A percentile compares a stretch with the other conserved stretches of the same genome.
Evolutionary conservation across 202 grass and related monocot species (phyloP).

Genomic region (Panicum virgatum): DNA sequence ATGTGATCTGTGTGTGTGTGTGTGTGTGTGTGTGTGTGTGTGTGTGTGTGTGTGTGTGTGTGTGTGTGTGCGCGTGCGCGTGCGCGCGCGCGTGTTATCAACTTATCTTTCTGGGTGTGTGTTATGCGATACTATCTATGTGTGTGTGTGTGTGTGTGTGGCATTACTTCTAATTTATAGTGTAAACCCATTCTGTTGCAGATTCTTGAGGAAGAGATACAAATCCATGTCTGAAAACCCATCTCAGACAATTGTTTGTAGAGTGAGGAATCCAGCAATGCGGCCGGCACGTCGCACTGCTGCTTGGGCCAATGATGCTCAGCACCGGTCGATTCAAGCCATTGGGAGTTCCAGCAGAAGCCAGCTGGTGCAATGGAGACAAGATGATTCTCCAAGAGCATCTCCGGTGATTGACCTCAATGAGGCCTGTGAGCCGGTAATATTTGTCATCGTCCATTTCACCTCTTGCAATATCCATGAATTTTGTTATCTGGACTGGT

Average conservation of each 20-base stretch:
- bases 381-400: constrained; percentile 24
- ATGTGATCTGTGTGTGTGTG: too few species aligned
- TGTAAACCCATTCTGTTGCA: constrained; percentile 16
- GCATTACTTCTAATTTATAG: neutral
- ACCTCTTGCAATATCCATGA: neutral
- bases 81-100: too few species aligned
- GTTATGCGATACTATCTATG: neutral
- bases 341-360: constrained; percentile 29
- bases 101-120: neutral
- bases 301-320: too few species aligned
- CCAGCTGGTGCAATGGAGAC: neutral
- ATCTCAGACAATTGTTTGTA: constrained; percentile 47
- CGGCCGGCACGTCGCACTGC: neutral
- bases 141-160: neutral
- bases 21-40: too few species aligned
- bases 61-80: too few species aligned
- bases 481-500: constrained; percentile 27
- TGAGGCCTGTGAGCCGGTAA: constrained; percentile 74
- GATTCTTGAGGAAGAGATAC: constrained; percentile 72
- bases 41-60: too few species aligned
- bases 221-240: constrained; percentile 66
- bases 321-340: neutral
- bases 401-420: constrained; percentile 74
- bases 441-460: neutral
- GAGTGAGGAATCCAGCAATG: constrained; percentile 49